Evolutionary conservation across 2,329 filamentous ascomycete genomes (phyloP).

Genomic region (Aspergillus floridensis): DNA sequence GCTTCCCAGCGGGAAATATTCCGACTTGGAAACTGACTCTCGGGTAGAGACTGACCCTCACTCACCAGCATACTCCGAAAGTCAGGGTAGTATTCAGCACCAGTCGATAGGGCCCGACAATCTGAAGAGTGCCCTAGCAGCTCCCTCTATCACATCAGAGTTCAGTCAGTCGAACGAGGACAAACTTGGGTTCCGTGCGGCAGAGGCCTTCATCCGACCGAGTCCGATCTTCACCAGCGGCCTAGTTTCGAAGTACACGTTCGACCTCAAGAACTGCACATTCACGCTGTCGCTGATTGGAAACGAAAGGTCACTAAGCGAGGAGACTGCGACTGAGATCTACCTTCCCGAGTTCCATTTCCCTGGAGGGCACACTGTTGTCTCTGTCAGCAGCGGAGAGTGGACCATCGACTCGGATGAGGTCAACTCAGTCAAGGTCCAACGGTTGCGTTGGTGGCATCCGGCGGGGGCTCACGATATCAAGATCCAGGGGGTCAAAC

Average conservation of each 20-base stretch:
- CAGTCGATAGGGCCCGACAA: constrained; percentile 69
- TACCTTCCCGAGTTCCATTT: constrained; percentile 93
- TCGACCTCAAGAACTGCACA: constrained; percentile 74
- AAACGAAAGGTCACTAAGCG: constrained; percentile 53
- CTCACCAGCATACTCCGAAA: constrained; percentile 56
- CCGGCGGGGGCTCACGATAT: constrained; percentile 77
- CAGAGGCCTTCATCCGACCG: constrained; percentile 88
- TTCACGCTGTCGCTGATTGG: constrained; percentile 72
- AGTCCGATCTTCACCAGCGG: constrained; percentile 75
- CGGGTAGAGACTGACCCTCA: constrained; percentile 34
- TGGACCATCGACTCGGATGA: constrained; percentile 81
- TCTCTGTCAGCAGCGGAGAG: constrained; percentile 79
- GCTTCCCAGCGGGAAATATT: constrained; percentile 39
- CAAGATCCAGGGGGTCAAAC: constrained; percentile 69
- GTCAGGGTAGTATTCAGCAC: constrained; percentile 43
- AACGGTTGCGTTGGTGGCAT: constrained; percentile 91
- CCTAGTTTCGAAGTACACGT: constrained; percentile 67
- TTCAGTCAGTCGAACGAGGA: constrained; percentile 56
- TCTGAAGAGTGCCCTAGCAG: constrained; percentile 66
- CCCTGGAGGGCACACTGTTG: constrained; percentile 66
- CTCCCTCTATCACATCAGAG: constrained; percentile 56
- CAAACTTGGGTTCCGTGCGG: constrained; percentile 76
- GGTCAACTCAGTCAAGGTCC: constrained; percentile 65
- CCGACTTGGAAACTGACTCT: constrained; percentile 39
- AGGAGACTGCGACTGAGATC: constrained; percentile 72